Conservation (phyloP, 305 asterid genomes). For the Ajuga reptans region DNA sequence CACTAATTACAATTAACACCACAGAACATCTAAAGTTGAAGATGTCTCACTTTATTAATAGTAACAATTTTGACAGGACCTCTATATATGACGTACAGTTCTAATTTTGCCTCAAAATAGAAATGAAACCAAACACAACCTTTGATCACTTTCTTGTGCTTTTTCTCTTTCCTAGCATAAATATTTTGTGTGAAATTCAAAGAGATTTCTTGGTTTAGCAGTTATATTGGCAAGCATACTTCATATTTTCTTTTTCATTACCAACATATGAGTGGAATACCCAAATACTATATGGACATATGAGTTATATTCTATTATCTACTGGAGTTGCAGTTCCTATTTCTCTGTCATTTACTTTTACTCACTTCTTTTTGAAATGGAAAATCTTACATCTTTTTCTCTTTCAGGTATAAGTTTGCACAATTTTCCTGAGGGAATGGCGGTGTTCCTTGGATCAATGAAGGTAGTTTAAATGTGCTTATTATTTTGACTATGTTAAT, state of each 20-base stretch:
- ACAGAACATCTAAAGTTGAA: neutral
- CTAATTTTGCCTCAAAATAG: too few relatives aligned
- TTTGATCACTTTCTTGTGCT: neutral
- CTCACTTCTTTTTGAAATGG: neutral
- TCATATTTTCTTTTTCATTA: neutral
- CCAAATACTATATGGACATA: neutral
- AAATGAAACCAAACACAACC: neutral
- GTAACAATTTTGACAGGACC: neutral
- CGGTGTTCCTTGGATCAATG: slow-evolving; percentile 84
- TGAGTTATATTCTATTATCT: neutral
- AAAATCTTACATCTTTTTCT: slow-evolving; percentile 11
- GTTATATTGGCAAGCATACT: neutral
- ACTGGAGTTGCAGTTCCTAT: neutral
- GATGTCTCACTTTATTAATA: neutral
- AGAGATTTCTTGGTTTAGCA: neutral
- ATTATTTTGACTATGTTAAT: neutral
- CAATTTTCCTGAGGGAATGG: slow-evolving; percentile 97
- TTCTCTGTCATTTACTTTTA: slow-evolving; percentile 3
- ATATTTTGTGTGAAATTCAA: neutral
- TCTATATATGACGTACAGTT: too few relatives aligned
- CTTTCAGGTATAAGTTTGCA: slow-evolving; percentile 82
- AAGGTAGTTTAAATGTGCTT: slow-evolving; percentile 41
- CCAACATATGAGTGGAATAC: neutral
- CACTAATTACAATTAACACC: neutral
- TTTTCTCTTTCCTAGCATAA: neutral